Percentiles rank a stretch among this genome's conserved stretches.
Conservation (phyloP, 148 eudicot genomes). For the Talinum fruticosum region DNA sequence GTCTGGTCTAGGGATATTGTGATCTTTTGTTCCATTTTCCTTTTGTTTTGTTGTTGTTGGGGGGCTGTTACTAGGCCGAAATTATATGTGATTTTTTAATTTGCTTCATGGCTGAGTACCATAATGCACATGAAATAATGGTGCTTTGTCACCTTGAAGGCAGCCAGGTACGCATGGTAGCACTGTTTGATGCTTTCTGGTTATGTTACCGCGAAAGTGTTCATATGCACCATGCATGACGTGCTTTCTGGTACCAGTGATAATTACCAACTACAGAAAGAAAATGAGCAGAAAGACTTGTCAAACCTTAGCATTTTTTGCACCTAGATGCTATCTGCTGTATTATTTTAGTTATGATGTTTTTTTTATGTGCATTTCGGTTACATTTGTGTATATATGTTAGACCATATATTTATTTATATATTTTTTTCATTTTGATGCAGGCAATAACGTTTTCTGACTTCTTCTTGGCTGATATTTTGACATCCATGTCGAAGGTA, state of each 20-base stretch:
- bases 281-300: neutral
- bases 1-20: too few species aligned
- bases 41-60: too few species aligned
- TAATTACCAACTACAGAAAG: neutral
- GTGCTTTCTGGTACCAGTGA: neutral
- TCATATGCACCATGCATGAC: neutral
- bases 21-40: too few species aligned
- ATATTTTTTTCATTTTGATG: conserved; percentile 21
- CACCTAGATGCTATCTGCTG: neutral
- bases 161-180: neutral
- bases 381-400: neutral
- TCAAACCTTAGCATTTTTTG: neutral
- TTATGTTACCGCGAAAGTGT: neutral
- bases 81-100: too few species aligned
- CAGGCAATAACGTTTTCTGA: conserved; percentile 99
- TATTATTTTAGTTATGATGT: neutral
- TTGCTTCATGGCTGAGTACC: too few species aligned
- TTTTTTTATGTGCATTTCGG: too few species aligned
- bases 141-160: neutral
- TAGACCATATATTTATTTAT: neutral
- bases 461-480: conserved; percentile 97
- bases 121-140: too few species aligned
- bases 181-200: neutral
- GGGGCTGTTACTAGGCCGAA: too few species aligned
- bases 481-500: conserved; percentile 99